These are phyloP conservation scores for Sarocladium oryzae DNA, from an alignment of 2,329 filamentous ascomycete species.

Conservation along the genomic window DNA sequence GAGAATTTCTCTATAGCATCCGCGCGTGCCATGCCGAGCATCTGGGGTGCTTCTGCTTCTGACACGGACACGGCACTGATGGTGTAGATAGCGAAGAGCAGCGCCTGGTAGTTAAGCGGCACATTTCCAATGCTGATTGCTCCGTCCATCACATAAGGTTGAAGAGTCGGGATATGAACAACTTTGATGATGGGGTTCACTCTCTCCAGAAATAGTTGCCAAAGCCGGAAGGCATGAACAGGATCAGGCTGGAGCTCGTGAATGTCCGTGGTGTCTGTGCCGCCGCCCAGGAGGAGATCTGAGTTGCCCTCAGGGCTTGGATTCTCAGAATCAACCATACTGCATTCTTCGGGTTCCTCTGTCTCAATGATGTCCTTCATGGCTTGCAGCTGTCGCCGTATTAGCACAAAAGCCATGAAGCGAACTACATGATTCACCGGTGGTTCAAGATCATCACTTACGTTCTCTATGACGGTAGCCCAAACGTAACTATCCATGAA, in stretches of 20 bases:
- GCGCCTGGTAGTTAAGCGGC: constrained; percentile 51
- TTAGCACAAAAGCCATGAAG: not conserved
- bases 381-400: constrained; percentile 40
- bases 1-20: constrained; percentile 46
- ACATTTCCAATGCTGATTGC: constrained; percentile 48
- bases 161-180: constrained; percentile 64
- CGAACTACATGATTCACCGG: not conserved
- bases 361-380: constrained; percentile 53
- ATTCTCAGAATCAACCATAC: constrained; percentile 41
- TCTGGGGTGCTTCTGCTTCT: constrained; percentile 47
- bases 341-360: constrained; percentile 41
- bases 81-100: constrained; percentile 60
- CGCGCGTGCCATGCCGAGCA: constrained; percentile 43
- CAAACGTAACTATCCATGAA: constrained; percentile 53
- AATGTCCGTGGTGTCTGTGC: constrained; percentile 23
- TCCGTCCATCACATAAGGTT: constrained; percentile 59
- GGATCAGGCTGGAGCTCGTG: constrained; percentile 57
- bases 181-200: constrained; percentile 69
- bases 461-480: constrained; percentile 49
- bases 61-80: constrained; percentile 51
- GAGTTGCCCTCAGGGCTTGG: constrained; percentile 46
- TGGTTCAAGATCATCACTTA: constrained; percentile 23
- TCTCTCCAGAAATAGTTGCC: constrained; percentile 68
- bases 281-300: constrained; percentile 42
- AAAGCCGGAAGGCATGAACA: constrained; percentile 62